Percentiles rank a stretch among this genome's conserved stretches.
Evolutionary conservation across 2,329 filamentous ascomycete genomes (phyloP).

Genomic region (Coniochaeta sp.): DNA sequence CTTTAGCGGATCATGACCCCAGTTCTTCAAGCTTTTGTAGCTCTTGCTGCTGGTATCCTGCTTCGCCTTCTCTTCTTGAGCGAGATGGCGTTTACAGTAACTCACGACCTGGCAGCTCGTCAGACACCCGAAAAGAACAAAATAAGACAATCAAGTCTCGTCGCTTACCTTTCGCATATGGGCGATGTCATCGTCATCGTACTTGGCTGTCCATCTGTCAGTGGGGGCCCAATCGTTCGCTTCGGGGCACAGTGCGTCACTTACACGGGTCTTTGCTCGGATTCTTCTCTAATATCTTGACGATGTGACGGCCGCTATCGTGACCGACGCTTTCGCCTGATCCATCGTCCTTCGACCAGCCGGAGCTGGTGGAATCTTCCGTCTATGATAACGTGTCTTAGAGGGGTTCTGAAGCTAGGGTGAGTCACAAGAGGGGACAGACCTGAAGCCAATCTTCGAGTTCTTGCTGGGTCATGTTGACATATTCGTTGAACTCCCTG

Average conservation of each 20-base stretch:
- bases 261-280: constrained; percentile 35
- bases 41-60: constrained; percentile 26
- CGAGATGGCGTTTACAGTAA: constrained; percentile 52
- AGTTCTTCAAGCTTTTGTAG: constrained; percentile 47
- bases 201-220: constrained; percentile 22
- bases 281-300: constrained; percentile 48
- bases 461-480: constrained; percentile 50
- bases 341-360: constrained; percentile 44
- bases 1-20: constrained; percentile 38
- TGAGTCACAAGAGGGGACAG: neutral
- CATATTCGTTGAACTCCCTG: constrained; percentile 52
- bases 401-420: neutral
- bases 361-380: constrained; percentile 39
- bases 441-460: constrained; percentile 46
- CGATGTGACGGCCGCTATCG: constrained; percentile 48
- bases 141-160: neutral
- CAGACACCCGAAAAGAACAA: no score
- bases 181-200: constrained; percentile 34
- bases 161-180: constrained; percentile 36
- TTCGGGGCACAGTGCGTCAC: neutral
- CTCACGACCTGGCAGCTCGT: constrained; percentile 33
- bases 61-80: constrained; percentile 48
- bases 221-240: neutral
- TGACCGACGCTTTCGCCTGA: constrained; percentile 51
- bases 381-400: neutral